Evolutionary conservation across 2,329 filamentous ascomycete species (phyloP).

Genomic region (Talaromyces sp.): DNA sequence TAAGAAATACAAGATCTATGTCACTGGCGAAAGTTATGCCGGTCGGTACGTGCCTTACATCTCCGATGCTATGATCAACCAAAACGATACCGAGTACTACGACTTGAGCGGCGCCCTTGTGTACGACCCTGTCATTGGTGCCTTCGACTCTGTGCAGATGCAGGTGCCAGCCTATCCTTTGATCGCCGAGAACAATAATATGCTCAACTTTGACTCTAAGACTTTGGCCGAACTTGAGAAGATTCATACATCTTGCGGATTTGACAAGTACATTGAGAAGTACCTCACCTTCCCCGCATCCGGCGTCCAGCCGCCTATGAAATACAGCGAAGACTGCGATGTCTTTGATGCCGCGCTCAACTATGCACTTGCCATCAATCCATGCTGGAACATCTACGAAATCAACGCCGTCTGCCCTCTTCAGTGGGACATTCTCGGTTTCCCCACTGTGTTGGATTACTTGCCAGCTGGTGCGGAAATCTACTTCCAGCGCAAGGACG

Average conservation of each 20-base stretch:
- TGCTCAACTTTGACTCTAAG: slow-evolving; percentile 47
- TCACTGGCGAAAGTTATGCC: slow-evolving; percentile 71
- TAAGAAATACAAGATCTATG: slow-evolving; percentile 67
- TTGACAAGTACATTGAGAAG: slow-evolving; percentile 45
- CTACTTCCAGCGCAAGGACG: slow-evolving; percentile 69
- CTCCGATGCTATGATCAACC: slow-evolving; percentile 68
- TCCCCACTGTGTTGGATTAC: slow-evolving; percentile 55
- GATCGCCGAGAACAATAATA: slow-evolving; percentile 40
- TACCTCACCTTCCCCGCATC: slow-evolving; percentile 53
- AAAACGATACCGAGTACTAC: slow-evolving; percentile 65
- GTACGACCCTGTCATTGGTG: slow-evolving; percentile 64
- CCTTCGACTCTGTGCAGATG: slow-evolving; percentile 32
- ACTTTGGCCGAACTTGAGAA: slow-evolving; percentile 41
- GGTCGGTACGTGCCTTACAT: slow-evolving; percentile 72
- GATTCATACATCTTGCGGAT: slow-evolving; percentile 46
- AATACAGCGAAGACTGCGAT: slow-evolving; percentile 53
- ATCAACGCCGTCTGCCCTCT: slow-evolving; percentile 69
- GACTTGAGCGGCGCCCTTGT: slow-evolving; percentile 62
- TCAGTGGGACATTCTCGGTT: slow-evolving; percentile 66
- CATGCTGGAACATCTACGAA: slow-evolving; percentile 76
- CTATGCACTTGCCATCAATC: slow-evolving; percentile 60
- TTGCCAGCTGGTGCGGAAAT: slow-evolving; percentile 59
- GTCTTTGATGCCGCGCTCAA: slow-evolving; percentile 56
- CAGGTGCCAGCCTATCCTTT: slow-evolving; percentile 42
- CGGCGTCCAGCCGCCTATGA: slow-evolving; percentile 48